These are phyloP conservation scores for Xylaria sp. DNA, from an alignment of 2,329 filamentous ascomycete species.

Conservation along the genomic window DNA sequence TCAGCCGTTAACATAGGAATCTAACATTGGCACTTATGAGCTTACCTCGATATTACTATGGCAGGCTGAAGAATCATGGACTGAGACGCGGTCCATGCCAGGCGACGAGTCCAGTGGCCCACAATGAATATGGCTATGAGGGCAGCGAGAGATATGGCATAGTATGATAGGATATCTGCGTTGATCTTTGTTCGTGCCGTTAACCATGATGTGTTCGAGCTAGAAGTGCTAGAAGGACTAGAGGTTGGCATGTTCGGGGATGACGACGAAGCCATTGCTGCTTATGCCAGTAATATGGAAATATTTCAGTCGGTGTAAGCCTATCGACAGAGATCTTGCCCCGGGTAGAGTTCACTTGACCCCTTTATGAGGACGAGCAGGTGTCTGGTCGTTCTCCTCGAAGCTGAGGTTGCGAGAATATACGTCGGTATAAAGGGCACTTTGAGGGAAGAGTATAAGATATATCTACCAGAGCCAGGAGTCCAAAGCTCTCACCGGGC, in stretches of 20 bases:
- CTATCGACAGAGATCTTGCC: background rate
- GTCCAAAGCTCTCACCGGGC: constrained; percentile 1
- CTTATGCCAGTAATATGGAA: background rate
- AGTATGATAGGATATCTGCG: constrained; percentile 34
- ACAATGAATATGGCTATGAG: constrained; percentile 46
- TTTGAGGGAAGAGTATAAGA: background rate
- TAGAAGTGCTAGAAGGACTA: background rate
- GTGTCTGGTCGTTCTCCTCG: constrained; percentile 6
- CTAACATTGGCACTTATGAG: background rate
- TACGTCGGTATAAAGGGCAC: background rate
- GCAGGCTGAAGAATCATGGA: constrained; percentile 41
- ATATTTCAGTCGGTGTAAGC: background rate
- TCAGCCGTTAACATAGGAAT: constrained; percentile 19
- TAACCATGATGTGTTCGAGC: constrained; percentile 24
- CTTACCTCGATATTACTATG: constrained; percentile 42
- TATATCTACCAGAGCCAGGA: constrained; percentile 3
- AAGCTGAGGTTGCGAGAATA: background rate
- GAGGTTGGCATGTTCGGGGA: background rate
- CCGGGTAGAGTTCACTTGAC: background rate
- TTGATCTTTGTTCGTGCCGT: constrained; percentile 36
- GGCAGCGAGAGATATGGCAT: constrained; percentile 40
- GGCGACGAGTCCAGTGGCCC: constrained; percentile 41
- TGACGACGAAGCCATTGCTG: constrained; percentile 13
- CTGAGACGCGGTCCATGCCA: constrained; percentile 34
- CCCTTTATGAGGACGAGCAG: background rate